These are phyloP conservation scores for Strombidium stylifer DNA, from an alignment of 73 alveolate genomes.

Conservation along the genomic window DNA sequence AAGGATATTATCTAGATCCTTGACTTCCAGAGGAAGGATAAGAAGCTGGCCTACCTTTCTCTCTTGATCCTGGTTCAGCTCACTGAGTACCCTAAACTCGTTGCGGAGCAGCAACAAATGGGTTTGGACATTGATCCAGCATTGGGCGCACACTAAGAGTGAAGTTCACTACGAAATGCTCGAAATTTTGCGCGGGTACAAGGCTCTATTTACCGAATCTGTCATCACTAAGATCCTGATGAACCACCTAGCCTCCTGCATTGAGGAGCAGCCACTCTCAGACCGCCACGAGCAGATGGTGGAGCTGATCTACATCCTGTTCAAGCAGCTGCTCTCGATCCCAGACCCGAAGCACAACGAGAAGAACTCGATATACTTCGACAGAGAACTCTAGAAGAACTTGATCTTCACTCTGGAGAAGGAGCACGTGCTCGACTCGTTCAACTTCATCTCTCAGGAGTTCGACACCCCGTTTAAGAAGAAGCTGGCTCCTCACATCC, in stretches of 20 bases:
- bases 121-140: too few relatives aligned
- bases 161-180: too few relatives aligned
- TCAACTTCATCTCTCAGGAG: constrained; percentile 69
- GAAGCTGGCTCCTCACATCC: constrained; percentile 57
- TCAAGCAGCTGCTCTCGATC: constrained; percentile 60
- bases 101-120: constrained; percentile 16
- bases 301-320: constrained; percentile 66
- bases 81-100: constrained; percentile 49
- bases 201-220: constrained; percentile 50
- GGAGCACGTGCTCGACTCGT: constrained; percentile 69
- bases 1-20: constrained; percentile 71
- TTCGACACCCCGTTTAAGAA: constrained; percentile 48
- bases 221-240: constrained; percentile 50
- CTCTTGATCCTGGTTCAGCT: constrained; percentile 61
- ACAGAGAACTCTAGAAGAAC: constrained; percentile 45
- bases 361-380: constrained; percentile 4
- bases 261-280: constrained; percentile 43
- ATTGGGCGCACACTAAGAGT: too few relatives aligned
- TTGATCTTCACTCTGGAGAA: constrained; percentile 22
- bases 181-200: constrained; percentile 58
- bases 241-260: constrained; percentile 69
- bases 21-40: constrained; percentile 66
- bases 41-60: constrained; percentile 59
- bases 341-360: constrained; percentile 54
- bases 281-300: constrained; percentile 72